Conservation (phyloP, 805 yeast species). For the Candida hispaniensis region DNA sequence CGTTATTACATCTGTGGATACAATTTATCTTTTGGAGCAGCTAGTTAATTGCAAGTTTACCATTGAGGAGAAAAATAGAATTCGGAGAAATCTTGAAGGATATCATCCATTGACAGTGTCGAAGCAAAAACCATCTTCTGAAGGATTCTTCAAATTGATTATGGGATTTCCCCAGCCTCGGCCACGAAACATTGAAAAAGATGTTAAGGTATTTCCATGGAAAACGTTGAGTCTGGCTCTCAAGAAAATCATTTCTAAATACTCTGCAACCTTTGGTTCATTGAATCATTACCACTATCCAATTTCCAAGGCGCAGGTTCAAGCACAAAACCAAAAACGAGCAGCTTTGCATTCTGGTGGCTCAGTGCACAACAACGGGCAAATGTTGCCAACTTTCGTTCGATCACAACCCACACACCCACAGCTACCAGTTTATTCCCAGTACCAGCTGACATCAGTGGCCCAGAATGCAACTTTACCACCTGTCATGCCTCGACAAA, state of each 20-base stretch:
- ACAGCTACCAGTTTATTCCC: conserved; percentile 7
- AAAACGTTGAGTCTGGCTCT: conserved; percentile 41
- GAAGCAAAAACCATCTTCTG: conserved; percentile 34
- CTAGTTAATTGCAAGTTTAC: conserved; percentile 45
- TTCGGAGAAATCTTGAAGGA: conserved; percentile 54
- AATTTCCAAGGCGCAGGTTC: conserved; percentile 12
- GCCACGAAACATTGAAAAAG: conserved; percentile 62
- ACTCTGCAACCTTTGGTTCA: conserved; percentile 27
- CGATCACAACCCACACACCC: conserved; percentile 14
- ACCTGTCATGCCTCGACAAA: conserved; percentile 12
- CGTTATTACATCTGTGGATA: conserved; percentile 56
- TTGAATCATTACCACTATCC: conserved; percentile 8
- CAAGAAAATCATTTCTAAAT: conserved; percentile 48
- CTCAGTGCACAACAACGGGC: neutral
- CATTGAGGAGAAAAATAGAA: conserved; percentile 60
- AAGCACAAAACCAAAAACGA: conserved; percentile 3
- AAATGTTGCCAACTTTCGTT: conserved; percentile 1
- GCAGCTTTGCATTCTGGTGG: neutral
- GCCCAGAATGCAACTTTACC: conserved; percentile 4
- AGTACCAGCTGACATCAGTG: conserved; percentile 10
- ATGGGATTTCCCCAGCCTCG: conserved; percentile 55
- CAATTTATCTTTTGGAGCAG: conserved; percentile 45
- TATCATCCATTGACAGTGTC: conserved; percentile 51
- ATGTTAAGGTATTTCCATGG: conserved; percentile 60
- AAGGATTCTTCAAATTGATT: conserved; percentile 36